Evolutionary conservation across 202 grass and related monocot genomes (phyloP), one percentile per base, ranked within the genome.

Genomic region (Schoenoplectus tabernaemontani): DNA sequence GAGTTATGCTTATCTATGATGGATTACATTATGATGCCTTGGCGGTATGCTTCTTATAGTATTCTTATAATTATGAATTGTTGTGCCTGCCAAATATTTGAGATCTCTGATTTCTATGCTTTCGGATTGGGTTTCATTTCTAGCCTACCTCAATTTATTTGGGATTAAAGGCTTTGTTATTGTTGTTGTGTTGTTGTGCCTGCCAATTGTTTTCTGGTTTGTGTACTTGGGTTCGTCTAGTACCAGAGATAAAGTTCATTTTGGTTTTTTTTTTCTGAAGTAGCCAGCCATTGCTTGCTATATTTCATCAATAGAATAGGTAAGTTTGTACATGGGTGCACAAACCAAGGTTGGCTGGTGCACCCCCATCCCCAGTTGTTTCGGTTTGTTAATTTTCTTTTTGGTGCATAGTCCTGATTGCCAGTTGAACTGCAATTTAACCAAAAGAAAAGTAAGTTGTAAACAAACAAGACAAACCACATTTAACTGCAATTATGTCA

Each of bases 11-110:
- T 64, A 90, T 97, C 75, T 97, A 94, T 71, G 91, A 97, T 82
- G 95, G 95, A 9, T 64, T 97, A 42, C 94, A 97, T 89, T 97
- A 97, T 51, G 91, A 97, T 87, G 91, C 89, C 81, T 80, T 97
- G 79, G 95, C 89, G 59, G 95, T 97, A 94, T 90, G 95, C 87
- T 81, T 46, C 19, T 74, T 0, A 9, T 74, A 33, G 54, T 33
- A 74, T 51, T 47, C 41, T 47, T 68, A 26, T 48, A 59, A 37
- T 34, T 67, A 26, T 56, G 11, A 12, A 30, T 53, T 81, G 43
- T 69, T 43, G 0, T 69, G 7, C 37, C 37, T 23, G n/a, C n/a
- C n/a, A n/a, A n/a, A n/a, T n/a, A n/a, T n/a, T n/a, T n/a, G n/a
- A n/a, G n/a, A n/a, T n/a, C n/a, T n/a, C n/a, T n/a, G n/a, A n/a